phyloP scores from a whole-genome alignment of 2,329 filamentous ascomycete species.

The Colletotrichum chlorophyti region DNA sequence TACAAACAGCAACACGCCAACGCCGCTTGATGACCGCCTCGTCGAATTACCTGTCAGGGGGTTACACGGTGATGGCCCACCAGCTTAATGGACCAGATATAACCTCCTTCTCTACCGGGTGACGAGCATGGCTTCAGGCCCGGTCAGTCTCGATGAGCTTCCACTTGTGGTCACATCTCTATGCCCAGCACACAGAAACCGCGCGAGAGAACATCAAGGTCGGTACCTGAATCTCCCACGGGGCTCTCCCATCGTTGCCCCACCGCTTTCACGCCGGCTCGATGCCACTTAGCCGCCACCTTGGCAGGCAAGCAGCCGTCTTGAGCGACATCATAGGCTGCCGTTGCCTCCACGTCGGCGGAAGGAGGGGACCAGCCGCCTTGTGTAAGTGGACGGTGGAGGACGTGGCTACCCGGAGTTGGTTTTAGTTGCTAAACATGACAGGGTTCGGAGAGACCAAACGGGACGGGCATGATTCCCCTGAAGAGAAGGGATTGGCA shows the following conservation, averaged over 20 bases:
- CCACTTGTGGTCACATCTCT: no score
- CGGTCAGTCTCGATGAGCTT: not conserved
- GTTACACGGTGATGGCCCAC: conserved; percentile 24
- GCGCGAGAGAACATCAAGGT: not conserved
- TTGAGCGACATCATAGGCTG: not conserved
- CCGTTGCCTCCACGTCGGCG: not conserved
- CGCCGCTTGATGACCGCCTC: not conserved
- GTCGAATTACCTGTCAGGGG: not conserved
- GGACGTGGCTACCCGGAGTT: no score
- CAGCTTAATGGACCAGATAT: conserved; percentile 17
- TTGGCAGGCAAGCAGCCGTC: not conserved
- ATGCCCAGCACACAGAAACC: not conserved
- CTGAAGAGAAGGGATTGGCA: not conserved
- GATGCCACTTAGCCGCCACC: conserved; percentile 14
- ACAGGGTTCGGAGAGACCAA: no score
- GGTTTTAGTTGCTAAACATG: no score
- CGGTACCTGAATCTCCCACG: conserved; percentile 24
- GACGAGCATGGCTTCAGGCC: conserved; percentile 13
- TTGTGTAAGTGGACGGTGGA: conserved; percentile 7
- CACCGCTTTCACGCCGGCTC: not conserved
- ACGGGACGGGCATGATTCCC: not conserved
- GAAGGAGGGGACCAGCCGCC: no score
- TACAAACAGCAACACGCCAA: not conserved
- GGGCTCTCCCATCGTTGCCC: not conserved
- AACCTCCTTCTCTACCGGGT: not conserved